Evolutionary conservation across 768 basidiomycete genomes (phyloP), one percentile per base, ranked within the genome.

Genomic region (Russula emetica): DNA sequence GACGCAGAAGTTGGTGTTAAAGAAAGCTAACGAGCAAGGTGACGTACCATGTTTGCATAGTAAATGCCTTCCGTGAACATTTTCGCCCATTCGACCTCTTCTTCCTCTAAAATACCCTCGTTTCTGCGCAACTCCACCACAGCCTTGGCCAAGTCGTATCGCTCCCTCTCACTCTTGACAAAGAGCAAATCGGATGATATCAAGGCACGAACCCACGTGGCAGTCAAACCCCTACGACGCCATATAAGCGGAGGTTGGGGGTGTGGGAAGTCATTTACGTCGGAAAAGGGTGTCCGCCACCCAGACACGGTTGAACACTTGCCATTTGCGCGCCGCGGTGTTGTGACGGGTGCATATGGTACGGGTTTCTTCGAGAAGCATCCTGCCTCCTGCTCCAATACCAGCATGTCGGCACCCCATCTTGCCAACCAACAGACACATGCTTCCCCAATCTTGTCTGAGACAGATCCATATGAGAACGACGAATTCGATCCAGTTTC

Each of bases 361-460:
- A 20, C 44, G 26, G 49, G 14, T 18, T 55, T 53, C 18, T 51
- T 56, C 5, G 67, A 45, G 64, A 60, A 50, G 59, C 20, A 51
- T 62, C 44, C 65, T 49, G 11, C 66, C 47, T 74, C 74, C 67
- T 85, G 81, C 70, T 92, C 90, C 36, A 82, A 79, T 10, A 71
- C 70, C n/a, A 96, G 79, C 66, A 96, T 79, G 71, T 97, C 94
- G 14, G 76, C 72, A 0, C 86, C 91, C 94, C 94, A 98, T 50
- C 91, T 79, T 1, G 86, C 81, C 20, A 97, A 78, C 93, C 94
- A 98, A 73, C 89, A 92, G 2, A 83, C 83, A 68, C 88, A 87
- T 0, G 92, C 88, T 74, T 96, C 93, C 14, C 94, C 94, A 61
- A 97, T 91, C 76, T 92, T 95, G 74, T 93, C 85, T 0, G 90